These are phyloP conservation scores for Aspergillus tanneri DNA, from an alignment of 2,329 filamentous ascomycete species.

Conservation along the genomic window DNA sequence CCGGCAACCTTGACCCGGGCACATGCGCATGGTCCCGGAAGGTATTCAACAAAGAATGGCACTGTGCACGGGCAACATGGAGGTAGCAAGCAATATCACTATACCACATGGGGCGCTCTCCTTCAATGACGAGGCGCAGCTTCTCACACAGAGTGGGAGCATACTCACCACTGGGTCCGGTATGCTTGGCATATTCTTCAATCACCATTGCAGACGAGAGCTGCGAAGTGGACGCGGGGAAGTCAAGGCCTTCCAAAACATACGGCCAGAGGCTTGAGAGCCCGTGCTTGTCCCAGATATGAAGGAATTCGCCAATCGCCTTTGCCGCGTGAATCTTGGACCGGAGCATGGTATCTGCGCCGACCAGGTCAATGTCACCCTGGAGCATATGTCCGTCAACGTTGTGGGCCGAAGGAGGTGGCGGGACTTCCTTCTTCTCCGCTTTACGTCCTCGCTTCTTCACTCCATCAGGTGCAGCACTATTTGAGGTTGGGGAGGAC, in stretches of 20 bases:
- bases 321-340: slow-evolving; percentile 84
- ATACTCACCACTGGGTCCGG: slow-evolving; percentile 35
- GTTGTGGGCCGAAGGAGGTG: slow-evolving; percentile 74
- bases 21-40: slow-evolving; percentile 91
- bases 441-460: slow-evolving; percentile 79
- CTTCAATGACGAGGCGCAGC: slow-evolving; percentile 75
- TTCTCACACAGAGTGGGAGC: slow-evolving; percentile 50
- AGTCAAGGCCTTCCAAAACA: slow-evolving; percentile 68
- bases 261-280: slow-evolving; percentile 57
- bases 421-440: slow-evolving; percentile 72
- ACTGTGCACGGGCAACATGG: slow-evolving; percentile 86
- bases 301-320: slow-evolving; percentile 82
- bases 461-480: slow-evolving; percentile 59
- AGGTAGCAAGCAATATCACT: slow-evolving; percentile 86
- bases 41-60: slow-evolving; percentile 81
- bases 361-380: slow-evolving; percentile 92
- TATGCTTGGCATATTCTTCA: slow-evolving; percentile 76
- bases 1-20: slow-evolving; percentile 69
- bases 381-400: slow-evolving; percentile 98
- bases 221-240: slow-evolving; percentile 80
- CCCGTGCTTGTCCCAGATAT: slow-evolving; percentile 63
- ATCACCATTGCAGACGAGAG: slow-evolving; percentile 78
- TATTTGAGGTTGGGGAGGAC: slow-evolving; percentile 44
- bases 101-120: slow-evolving; percentile 77
- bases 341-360: slow-evolving; percentile 80